These are phyloP conservation scores for Erythrophleum ivorense DNA, from an alignment of 331 rosid genomes.

Conservation along the genomic window DNA sequence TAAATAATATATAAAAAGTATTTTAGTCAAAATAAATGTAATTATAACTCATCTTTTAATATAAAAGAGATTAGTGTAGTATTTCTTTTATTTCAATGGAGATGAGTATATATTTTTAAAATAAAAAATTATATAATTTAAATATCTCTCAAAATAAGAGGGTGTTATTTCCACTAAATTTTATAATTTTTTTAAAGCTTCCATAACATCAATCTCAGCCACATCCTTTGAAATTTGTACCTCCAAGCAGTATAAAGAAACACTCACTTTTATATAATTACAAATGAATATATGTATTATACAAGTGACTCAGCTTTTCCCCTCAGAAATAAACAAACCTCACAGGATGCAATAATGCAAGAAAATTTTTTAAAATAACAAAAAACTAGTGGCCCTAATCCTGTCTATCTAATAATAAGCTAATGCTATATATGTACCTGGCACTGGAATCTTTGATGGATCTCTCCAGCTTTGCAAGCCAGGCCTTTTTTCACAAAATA, in stretches of 20 bases:
- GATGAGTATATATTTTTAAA: too few species aligned
- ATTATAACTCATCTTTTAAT: too few species aligned
- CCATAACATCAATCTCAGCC: not conserved
- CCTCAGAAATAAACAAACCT: too few species aligned
- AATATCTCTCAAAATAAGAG: too few species aligned
- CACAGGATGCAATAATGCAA: slow-evolving; percentile 59
- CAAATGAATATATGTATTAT: too few species aligned
- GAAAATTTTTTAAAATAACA: slow-evolving; percentile 29
- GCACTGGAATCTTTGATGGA: slow-evolving; percentile 72
- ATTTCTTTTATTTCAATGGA: too few species aligned
- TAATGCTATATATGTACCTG: slow-evolving; percentile 46
- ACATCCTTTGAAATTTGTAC: not conserved
- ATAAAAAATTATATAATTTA: too few species aligned
- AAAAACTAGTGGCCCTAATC: slow-evolving; percentile 52
- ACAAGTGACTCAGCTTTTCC: not conserved
- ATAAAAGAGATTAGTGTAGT: too few species aligned
- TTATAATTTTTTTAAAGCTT: too few species aligned
- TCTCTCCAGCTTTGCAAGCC: slow-evolving; percentile 80
- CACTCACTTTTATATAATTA: not conserved
- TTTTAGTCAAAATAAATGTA: too few species aligned
- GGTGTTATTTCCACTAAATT: too few species aligned
- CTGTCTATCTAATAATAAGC: slow-evolving; percentile 37
- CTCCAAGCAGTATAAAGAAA: not conserved
- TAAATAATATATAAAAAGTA: too few species aligned
- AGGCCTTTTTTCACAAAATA: slow-evolving; percentile 54